Evolutionary conservation across 305 asterid species (phyloP).

Genomic region (Rubia peregrina): DNA sequence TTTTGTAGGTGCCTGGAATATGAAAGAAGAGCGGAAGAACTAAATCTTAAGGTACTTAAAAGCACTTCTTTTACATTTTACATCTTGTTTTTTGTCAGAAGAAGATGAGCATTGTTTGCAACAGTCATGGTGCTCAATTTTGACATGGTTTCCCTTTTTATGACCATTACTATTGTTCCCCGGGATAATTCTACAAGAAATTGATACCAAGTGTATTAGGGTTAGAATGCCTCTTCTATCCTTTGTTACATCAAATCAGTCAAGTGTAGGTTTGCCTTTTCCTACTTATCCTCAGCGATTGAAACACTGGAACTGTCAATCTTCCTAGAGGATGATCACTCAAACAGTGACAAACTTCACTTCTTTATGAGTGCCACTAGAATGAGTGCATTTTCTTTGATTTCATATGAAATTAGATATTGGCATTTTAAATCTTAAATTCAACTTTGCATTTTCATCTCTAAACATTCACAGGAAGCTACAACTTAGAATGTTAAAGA

Average conservation of each 20-base stretch:
- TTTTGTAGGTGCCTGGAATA: constrained; percentile 52
- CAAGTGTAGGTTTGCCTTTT: not conserved
- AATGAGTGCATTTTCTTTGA: not conserved
- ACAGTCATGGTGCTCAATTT: not conserved
- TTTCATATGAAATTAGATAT: not conserved
- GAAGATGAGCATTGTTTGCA: not conserved
- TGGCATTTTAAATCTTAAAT: not conserved
- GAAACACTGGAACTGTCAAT: not conserved
- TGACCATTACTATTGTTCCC: not conserved
- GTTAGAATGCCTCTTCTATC: not conserved
- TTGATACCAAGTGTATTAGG: not conserved
- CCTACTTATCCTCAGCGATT: not conserved
- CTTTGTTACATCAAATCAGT: not conserved
- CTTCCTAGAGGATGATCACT: not conserved
- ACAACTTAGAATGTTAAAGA: not conserved
- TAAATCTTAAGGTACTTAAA: constrained; percentile 52
- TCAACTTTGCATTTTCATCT: not conserved
- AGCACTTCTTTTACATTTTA: constrained; percentile 4
- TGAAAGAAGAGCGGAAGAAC: constrained; percentile 50
- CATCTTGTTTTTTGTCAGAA: not conserved
- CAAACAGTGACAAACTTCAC: not conserved
- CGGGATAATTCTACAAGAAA: not conserved
- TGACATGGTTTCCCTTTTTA: not conserved
- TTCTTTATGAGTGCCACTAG: not conserved
- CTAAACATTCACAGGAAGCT: not conserved